phyloP scores from a whole-genome alignment of 345 rosid genomes.

The Euclidium syriacum region DNA sequence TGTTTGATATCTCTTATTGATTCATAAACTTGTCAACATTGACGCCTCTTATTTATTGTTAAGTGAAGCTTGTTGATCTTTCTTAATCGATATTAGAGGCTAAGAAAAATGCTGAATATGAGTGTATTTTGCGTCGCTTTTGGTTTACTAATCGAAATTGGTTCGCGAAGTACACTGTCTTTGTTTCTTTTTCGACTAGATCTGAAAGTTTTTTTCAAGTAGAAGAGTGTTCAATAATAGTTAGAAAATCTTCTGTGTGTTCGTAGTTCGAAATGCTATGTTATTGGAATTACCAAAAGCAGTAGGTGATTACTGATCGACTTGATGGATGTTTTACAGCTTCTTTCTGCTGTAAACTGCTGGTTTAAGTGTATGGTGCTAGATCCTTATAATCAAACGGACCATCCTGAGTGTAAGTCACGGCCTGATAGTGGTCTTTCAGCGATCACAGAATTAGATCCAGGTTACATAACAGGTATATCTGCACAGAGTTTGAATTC shows the following conservation, averaged over 20 bases:
- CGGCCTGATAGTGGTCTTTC: constrained; percentile 96
- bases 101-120: neutral
- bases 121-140: neutral
- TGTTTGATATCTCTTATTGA: neutral
- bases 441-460: constrained; percentile 95
- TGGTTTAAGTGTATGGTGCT: constrained; percentile 95
- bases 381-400: constrained; percentile 94
- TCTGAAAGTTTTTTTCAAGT: constrained; percentile 5
- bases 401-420: constrained; percentile 94
- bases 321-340: constrained; percentile 41
- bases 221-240: neutral
- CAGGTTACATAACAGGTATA: constrained; percentile 86
- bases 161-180: neutral
- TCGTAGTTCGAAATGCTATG: neutral
- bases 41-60: neutral
- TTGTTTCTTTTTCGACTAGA: neutral
- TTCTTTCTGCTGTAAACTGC: constrained; percentile 95
- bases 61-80: neutral
- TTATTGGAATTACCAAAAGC: neutral
- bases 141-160: neutral
- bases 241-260: neutral
- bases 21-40: neutral
- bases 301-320: constrained; percentile 2
- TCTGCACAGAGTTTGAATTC: neutral
- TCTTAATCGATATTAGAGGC: neutral